Conservation (phyloP, 129 eudicot genomes). For the Sambucus nigra region DNA sequence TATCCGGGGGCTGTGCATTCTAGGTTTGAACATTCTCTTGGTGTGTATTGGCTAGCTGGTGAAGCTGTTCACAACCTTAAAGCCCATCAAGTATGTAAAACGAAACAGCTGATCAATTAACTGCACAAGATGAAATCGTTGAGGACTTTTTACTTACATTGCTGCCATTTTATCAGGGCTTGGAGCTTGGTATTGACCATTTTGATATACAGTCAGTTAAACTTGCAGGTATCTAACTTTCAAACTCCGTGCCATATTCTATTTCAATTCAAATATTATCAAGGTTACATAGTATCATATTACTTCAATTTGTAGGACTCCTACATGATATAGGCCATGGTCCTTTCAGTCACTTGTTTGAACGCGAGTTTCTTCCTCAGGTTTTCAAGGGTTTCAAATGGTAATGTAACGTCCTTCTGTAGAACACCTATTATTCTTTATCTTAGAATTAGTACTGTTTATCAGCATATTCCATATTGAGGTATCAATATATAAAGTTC, state of each 20-base stretch:
- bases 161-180: constrained; percentile 24
- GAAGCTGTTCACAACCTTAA: constrained; percentile 41
- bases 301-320: constrained; percentile 35
- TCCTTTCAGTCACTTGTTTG: constrained; percentile 78
- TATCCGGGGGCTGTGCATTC: constrained; percentile 67
- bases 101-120: neutral
- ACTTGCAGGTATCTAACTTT: constrained; percentile 42
- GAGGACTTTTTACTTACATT: neutral
- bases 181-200: constrained; percentile 54
- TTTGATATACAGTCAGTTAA: constrained; percentile 54
- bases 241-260: neutral
- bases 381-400: constrained; percentile 41
- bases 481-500: too few relatives aligned
- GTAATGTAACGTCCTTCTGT: constrained; percentile 12
- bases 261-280: neutral
- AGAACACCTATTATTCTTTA: neutral
- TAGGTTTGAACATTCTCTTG: constrained; percentile 69
- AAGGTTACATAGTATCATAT: neutral
- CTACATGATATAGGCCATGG: constrained; percentile 70
- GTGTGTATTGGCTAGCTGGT: constrained; percentile 61
- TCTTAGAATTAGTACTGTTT: too few relatives aligned
- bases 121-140: neutral
- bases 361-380: constrained; percentile 55
- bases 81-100: constrained; percentile 29
- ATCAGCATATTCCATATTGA: too few relatives aligned